These are phyloP conservation scores for Fusarium staphyleae DNA, from an alignment of 2,329 filamentous ascomycete species.

Conservation along the genomic window DNA sequence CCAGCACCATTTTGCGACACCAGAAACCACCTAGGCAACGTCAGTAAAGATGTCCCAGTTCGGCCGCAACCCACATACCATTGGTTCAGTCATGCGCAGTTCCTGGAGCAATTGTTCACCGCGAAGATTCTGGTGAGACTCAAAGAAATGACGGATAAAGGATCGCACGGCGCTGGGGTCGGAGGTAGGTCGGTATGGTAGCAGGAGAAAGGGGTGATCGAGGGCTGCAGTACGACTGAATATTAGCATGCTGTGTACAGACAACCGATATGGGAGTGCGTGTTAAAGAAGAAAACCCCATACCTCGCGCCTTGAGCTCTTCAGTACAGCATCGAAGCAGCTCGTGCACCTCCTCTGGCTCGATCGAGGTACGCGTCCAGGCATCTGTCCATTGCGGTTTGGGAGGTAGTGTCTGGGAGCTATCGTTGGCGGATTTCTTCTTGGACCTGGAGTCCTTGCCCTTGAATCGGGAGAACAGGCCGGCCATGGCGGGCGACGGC, in stretches of 20 bases:
- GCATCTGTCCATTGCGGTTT: conserved; percentile 89
- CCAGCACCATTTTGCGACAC: conserved; percentile 99
- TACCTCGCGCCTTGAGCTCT: conserved; percentile 95
- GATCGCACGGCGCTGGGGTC: conserved; percentile 91
- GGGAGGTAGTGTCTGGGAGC: conserved; percentile 60
- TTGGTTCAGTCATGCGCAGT: conserved; percentile 88
- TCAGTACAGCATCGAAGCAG: conserved; percentile 83
- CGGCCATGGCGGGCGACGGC: conserved; percentile 55
- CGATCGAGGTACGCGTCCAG: conserved; percentile 81
- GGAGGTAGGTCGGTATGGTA: conserved; percentile 92
- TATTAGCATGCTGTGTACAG: conserved; percentile 30
- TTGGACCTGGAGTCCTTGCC: conserved; percentile 73
- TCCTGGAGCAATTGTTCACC: conserved; percentile 82
- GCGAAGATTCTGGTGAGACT: conserved; percentile 66
- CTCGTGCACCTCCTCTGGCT: conserved; percentile 90
- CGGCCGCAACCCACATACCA: conserved; percentile 66
- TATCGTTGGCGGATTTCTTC: conserved; percentile 69
- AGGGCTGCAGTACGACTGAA: conserved; percentile 64
- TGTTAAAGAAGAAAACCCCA: conserved; percentile 43
- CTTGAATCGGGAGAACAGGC: conserved; percentile 72
- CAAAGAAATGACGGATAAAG: conserved; percentile 93
- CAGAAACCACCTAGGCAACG: conserved; percentile 77
- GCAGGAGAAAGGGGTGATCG: conserved; percentile 88
- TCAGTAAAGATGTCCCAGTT: conserved; percentile 33
- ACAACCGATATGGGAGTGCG: background rate